These are phyloP conservation scores for Mrakia frigida DNA, from an alignment of 768 basidiomycete genomes.

Conservation along the genomic window DNA sequence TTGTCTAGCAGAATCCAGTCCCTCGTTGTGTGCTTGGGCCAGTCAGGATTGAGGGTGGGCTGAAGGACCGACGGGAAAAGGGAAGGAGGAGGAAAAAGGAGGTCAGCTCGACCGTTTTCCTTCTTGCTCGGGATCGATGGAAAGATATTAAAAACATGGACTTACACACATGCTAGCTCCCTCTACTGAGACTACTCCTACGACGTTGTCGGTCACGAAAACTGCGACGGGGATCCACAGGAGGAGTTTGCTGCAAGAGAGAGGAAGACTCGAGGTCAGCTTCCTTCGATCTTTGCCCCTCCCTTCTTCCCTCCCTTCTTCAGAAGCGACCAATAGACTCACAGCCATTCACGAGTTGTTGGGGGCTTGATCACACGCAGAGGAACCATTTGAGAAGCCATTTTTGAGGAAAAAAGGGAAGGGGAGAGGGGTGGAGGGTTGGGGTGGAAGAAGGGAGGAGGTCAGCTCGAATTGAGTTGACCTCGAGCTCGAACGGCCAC, in stretches of 20 bases:
- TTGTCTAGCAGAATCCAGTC: conserved; percentile 31
- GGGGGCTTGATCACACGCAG: background rate
- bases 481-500: background rate
- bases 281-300: background rate
- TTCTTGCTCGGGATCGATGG: background rate
- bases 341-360: background rate
- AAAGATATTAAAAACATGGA: background rate
- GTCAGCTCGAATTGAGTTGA: background rate
- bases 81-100: background rate
- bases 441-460: background rate
- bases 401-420: background rate
- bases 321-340: background rate
- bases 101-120: background rate
- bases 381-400: conserved; percentile 7
- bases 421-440: background rate
- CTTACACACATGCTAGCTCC: conserved; percentile 26
- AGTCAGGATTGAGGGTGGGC: conserved; percentile 28
- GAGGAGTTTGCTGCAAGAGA: background rate
- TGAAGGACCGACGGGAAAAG: background rate
- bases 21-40: background rate
- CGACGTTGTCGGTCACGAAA: conserved; percentile 16
- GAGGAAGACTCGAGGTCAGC: background rate
- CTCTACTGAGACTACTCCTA: conserved; percentile 27
- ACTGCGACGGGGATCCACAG: conserved; percentile 18
- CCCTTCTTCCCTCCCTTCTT: background rate